Evolutionary conservation across 495 filamentous ascomycete genomes (phyloP).

Genomic region (Penicillium tannophilum): DNA sequence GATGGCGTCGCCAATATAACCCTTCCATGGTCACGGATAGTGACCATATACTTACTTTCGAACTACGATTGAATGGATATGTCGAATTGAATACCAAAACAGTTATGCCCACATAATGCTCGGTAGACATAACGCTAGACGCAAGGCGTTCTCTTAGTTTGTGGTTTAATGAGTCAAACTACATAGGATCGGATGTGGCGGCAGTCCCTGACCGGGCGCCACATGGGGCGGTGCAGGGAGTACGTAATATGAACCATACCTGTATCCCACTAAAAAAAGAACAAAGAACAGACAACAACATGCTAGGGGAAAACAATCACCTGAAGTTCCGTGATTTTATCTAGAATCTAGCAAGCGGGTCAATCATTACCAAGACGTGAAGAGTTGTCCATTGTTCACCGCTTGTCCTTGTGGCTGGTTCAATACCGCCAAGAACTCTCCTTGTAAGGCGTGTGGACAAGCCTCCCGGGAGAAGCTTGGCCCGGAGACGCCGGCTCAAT

Average conservation of each 20-base stretch:
- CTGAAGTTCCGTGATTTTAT: not conserved
- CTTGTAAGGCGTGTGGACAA: slow-evolving; percentile 31
- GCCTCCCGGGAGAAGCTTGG: slow-evolving; percentile 37
- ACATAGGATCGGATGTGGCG: slow-evolving; percentile 1
- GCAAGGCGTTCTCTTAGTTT: not conserved
- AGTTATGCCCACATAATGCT: too few species aligned
- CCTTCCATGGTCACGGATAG: too few species aligned
- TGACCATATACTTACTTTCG: too few species aligned
- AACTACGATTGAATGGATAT: too few species aligned
- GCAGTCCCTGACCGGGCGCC: not conserved
- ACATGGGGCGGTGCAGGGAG: slow-evolving; percentile 6
- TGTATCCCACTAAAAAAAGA: not conserved
- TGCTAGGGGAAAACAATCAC: not conserved
- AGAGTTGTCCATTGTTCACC: slow-evolving; percentile 9
- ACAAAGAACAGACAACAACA: not conserved
- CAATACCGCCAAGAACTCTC: slow-evolving; percentile 18
- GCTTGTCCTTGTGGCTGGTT: slow-evolving; percentile 17
- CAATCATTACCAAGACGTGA: not conserved
- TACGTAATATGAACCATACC: slow-evolving; percentile 8
- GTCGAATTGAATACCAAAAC: not conserved
- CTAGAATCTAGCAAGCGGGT: not conserved
- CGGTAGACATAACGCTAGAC: not conserved
- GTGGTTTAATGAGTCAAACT: not conserved
- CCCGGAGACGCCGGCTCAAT: slow-evolving; percentile 20
- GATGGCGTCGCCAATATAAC: too few species aligned